Evolutionary conservation across 1,284 basidiomycete genomes (phyloP).

Genomic region (Heterobasidion parviporum): DNA sequence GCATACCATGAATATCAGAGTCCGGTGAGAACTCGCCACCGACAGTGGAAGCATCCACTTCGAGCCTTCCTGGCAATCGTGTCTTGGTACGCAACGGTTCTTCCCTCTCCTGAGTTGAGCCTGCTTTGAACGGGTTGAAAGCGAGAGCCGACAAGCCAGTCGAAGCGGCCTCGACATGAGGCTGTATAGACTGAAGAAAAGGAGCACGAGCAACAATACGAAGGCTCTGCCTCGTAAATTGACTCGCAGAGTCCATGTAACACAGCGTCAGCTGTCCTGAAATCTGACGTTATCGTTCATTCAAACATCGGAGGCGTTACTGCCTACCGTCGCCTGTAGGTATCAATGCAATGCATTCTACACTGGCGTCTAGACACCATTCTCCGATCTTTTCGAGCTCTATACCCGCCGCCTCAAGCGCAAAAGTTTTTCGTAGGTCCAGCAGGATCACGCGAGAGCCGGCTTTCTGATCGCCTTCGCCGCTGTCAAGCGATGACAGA

Average conservation of each 20-base stretch:
- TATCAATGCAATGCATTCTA: slow-evolving; percentile 35
- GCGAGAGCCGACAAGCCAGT: slow-evolving; percentile 5
- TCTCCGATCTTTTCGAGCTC: slow-evolving; percentile 41
- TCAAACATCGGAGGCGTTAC: not conserved
- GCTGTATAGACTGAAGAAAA: not conserved
- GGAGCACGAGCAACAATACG: slow-evolving; percentile 1
- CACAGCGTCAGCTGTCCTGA: slow-evolving; percentile 18
- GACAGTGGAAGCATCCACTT: slow-evolving; percentile 15
- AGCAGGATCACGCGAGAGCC: slow-evolving; percentile 39
- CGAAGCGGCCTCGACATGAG: not conserved
- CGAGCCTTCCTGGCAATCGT: slow-evolving; percentile 7
- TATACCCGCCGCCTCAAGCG: slow-evolving; percentile 26
- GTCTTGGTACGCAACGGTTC: slow-evolving; percentile 14
- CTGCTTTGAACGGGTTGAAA: slow-evolving; percentile 42
- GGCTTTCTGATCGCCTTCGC: slow-evolving; percentile 26
- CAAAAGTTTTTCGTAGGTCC: slow-evolving; percentile 30
- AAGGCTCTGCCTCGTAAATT: slow-evolving; percentile 9
- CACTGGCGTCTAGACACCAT: slow-evolving; percentile 44
- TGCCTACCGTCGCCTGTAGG: slow-evolving; percentile 36
- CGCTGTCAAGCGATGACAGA: slow-evolving; percentile 16
- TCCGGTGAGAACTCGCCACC: slow-evolving; percentile 22
- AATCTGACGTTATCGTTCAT: not conserved
- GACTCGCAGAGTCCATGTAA: slow-evolving; percentile 14
- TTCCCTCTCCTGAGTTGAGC: slow-evolving; percentile 32
- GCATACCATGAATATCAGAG: slow-evolving; percentile 23